Evolutionary conservation across 2,329 filamentous ascomycete genomes (phyloP), one percentile per base, ranked within the genome.

Genomic region (Fusarium poae): DNA sequence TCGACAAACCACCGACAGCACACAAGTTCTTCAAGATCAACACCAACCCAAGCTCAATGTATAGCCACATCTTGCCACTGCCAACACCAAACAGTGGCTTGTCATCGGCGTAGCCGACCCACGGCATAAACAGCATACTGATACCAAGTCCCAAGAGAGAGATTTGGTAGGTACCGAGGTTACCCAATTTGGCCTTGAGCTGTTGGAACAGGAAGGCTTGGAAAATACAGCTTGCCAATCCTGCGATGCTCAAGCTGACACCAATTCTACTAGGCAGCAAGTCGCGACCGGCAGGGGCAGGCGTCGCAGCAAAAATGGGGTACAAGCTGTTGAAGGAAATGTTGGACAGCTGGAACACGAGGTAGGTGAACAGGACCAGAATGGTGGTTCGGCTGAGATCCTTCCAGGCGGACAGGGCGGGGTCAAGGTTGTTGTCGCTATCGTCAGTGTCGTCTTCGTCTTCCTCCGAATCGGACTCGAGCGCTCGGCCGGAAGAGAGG

Each of bases 291-390:
- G 90, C 90, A 0, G 96, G 96, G 0, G 89, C 84, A 1, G 86
- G 79, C 0, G 91, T 89, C 56, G 94, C 90, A 1, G 91, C 92
- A 73, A 98, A 99, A 55, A 98, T 95, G 1, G 96, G 96, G 74
- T 97, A 99, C 0, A 99, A 83, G 20, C 93, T 95, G 79, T 97
- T 97, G 85, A 94, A 99, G 5, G 93, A 94, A 70, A 97, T 93
- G 78, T 98, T 98, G 64, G 92, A 90, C 7, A 99, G 85, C 75
- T 97, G 94, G 76, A 98, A 99, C 50, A 98, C 91, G 43, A 97
- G 87, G 75, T 97, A 98, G 0, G 94, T 97, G 53, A 88, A 78
- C 8, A 99, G 86, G 0, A 99, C 86, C 4, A 97, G 82, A 15
- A 97, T 78, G 0, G 94, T 97, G 62, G 96, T 94, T 59, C 89